These are phyloP conservation scores for Claviceps pusilla DNA, from an alignment of 2,329 filamentous ascomycete species.

Conservation along the genomic window DNA sequence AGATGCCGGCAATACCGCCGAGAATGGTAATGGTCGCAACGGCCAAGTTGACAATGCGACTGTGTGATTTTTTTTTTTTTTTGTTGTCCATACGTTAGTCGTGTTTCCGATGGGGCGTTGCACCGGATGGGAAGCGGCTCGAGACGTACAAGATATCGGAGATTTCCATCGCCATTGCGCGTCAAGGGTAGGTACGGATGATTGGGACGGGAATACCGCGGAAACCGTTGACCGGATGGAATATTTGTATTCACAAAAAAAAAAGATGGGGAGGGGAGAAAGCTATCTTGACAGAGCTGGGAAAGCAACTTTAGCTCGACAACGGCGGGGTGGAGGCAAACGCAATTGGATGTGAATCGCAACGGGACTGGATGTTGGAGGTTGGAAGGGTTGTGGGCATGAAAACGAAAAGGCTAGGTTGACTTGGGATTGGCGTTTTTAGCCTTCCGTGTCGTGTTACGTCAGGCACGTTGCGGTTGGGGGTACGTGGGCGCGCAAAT, in stretches of 20 bases:
- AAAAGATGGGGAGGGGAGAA: neutral
- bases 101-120: slow-evolving; percentile 1
- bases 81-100: slow-evolving; percentile 17
- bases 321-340: neutral
- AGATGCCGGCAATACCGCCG: slow-evolving; percentile 65
- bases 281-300: neutral
- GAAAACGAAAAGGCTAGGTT: neutral
- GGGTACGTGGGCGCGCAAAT: too few relatives aligned
- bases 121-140: neutral
- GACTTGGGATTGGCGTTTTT: too few relatives aligned
- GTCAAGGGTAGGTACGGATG: neutral
- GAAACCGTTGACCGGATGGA: neutral
- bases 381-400: neutral
- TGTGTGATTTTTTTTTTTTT: slow-evolving; percentile 27
- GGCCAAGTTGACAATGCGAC: slow-evolving; percentile 86
- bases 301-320: neutral
- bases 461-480: too few relatives aligned
- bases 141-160: slow-evolving; percentile 71
- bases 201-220: neutral
- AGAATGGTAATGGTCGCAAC: slow-evolving; percentile 77
- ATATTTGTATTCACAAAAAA: neutral
- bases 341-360: slow-evolving; percentile 4
- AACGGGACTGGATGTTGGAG: neutral
- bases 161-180: slow-evolving; percentile 56
- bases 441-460: too few relatives aligned